phyloP scores from a whole-genome alignment of 202 grass and related monocot genomes.

The Musa balbisiana region DNA sequence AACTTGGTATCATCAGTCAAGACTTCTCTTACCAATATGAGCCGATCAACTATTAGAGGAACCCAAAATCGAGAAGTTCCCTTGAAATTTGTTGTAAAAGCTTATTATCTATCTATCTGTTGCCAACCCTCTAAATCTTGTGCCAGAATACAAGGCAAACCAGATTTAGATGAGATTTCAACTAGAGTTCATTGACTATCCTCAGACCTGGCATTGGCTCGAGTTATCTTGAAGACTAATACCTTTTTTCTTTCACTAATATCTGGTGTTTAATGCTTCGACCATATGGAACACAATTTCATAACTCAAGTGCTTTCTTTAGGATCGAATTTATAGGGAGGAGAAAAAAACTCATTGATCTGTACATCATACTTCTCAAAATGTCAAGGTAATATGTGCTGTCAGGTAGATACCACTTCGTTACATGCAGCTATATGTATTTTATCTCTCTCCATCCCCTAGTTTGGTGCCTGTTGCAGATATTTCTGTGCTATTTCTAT shows the following conservation, averaged over 20 bases:
- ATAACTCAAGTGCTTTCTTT: constrained; percentile 20
- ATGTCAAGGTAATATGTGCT: constrained; percentile 57
- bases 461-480: neutral
- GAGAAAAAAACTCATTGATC: constrained; percentile 79
- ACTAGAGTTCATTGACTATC: no score
- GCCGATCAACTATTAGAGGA: no score
- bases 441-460: neutral
- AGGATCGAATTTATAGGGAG: constrained; percentile 91
- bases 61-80: no score
- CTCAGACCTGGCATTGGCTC: no score
- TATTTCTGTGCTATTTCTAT: neutral
- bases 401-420: constrained; percentile 1
- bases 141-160: no score
- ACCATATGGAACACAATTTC: neutral
- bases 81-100: no score
- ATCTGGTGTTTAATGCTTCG: neutral
- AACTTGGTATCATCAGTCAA: no score
- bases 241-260: neutral
- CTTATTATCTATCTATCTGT: no score
- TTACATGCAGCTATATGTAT: neutral
- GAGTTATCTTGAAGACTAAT: neutral
- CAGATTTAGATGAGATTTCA: neutral
- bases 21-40: no score
- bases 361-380: constrained; percentile 90
- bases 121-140: no score